Evolutionary conservation across 1,284 basidiomycete genomes (phyloP).

Genomic region (Leccinum subrobustum): DNA sequence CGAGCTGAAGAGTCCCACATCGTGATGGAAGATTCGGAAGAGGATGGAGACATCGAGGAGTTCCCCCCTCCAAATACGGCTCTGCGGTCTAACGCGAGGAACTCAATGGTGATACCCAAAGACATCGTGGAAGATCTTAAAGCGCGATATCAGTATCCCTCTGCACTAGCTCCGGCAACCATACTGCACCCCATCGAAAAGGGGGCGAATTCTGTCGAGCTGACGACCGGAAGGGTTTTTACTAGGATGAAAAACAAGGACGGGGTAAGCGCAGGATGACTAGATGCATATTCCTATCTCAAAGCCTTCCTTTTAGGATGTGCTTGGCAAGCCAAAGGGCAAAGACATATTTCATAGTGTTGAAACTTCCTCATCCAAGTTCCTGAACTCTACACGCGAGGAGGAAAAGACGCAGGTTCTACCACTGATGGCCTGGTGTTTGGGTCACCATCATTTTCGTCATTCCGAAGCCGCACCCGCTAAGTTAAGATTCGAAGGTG

Average conservation of each 20-base stretch:
- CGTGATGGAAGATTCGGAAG: conserved; percentile 24
- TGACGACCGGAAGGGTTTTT: conserved; percentile 2
- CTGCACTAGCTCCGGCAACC: conserved; percentile 4
- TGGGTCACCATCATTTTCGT: conserved; percentile 23
- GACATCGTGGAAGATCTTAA: conserved; percentile 17
- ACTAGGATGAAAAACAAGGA: conserved; percentile 28
- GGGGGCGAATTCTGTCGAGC: conserved; percentile 9
- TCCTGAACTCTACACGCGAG: conserved; percentile 17
- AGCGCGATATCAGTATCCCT: conserved; percentile 3
- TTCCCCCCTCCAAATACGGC: conserved; percentile 10
- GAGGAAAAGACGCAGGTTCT: conserved; percentile 7
- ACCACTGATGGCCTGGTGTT: conserved; percentile 28
- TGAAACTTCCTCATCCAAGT: conserved; percentile 30
- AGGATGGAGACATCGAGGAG: conserved; percentile 24
- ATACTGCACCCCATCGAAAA: background rate
- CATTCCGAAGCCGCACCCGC: conserved; percentile 13
- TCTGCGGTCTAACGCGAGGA: background rate
- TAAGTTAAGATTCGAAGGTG: conserved; percentile 17
- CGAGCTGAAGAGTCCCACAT: conserved; percentile 9
- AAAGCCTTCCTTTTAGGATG: conserved; percentile 9
- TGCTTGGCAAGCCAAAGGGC: background rate
- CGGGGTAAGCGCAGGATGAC: conserved; percentile 21
- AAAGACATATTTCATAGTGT: conserved; percentile 15
- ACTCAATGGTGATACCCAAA: conserved; percentile 17
- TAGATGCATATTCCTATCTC: conserved; percentile 1